These are phyloP conservation scores for Aspergillus sp. DNA, from an alignment of 2,329 filamentous ascomycete species.

Conservation along the genomic window DNA sequence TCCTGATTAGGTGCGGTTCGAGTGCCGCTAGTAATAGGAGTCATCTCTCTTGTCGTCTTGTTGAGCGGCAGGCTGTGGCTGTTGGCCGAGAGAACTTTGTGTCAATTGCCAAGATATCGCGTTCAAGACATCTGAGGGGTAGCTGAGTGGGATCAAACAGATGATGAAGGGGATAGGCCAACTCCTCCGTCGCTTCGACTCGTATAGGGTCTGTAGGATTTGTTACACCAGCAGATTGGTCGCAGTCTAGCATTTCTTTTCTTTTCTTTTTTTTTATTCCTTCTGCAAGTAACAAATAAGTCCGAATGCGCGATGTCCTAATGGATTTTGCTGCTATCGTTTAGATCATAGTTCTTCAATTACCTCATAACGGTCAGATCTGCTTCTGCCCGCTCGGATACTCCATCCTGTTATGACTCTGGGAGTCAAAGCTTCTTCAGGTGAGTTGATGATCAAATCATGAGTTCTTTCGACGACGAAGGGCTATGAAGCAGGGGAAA, in stretches of 20 bases:
- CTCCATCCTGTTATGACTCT: neutral
- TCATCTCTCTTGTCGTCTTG: neutral
- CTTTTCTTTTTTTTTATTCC: neutral
- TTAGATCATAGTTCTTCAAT: neutral
- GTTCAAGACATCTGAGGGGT: slow-evolving; percentile 12
- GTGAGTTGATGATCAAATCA: slow-evolving; percentile 18
- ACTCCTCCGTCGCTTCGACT: slow-evolving; percentile 1
- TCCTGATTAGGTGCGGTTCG: slow-evolving; percentile 9
- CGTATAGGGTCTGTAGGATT: slow-evolving; percentile 4
- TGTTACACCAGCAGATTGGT: slow-evolving; percentile 1
- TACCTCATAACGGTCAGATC: neutral
- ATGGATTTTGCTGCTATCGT: neutral
- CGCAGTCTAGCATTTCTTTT: neutral
- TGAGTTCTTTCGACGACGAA: slow-evolving; percentile 5
- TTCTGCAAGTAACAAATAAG: no score
- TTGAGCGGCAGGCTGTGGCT: slow-evolving; percentile 4
- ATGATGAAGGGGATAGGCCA: neutral
- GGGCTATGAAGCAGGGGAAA: slow-evolving; percentile 7
- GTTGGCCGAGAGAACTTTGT: slow-evolving; percentile 9
- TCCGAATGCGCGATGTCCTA: no score
- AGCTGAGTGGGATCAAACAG: neutral
- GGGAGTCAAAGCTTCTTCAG: slow-evolving; percentile 4
- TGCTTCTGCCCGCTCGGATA: neutral
- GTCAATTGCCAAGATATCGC: slow-evolving; percentile 9
- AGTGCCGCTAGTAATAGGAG: slow-evolving; percentile 2